Percentiles rank a stretch among this genome's conserved stretches.
Conservation (phyloP, 2,329 filamentous ascomycete genomes). For the Colletotrichum nymphaeae region DNA sequence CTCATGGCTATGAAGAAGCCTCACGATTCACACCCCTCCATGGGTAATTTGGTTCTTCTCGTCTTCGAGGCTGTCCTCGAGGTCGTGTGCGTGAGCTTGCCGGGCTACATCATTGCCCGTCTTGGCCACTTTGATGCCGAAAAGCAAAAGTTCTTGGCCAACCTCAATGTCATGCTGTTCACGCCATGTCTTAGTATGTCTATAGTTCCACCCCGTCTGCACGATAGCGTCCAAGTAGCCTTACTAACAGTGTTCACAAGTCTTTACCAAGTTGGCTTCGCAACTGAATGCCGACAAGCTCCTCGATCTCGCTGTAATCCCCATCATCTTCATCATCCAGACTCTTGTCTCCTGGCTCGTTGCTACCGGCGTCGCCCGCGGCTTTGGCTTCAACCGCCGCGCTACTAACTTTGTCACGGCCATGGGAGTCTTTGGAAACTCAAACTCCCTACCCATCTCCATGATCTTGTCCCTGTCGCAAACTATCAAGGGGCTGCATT, state of each 20-base stretch:
- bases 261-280: slow-evolving; percentile 96
- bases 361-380: slow-evolving; percentile 75
- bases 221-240: neutral
- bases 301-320: slow-evolving; percentile 90
- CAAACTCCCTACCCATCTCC: slow-evolving; percentile 96
- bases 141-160: slow-evolving; percentile 95
- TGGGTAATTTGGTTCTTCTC: slow-evolving; percentile 78
- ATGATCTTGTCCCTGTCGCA: slow-evolving; percentile 94
- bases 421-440: slow-evolving; percentile 98
- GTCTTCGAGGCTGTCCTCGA: slow-evolving; percentile 96
- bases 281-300: slow-evolving; percentile 94
- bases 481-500: slow-evolving; percentile 91
- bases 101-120: slow-evolving; percentile 91
- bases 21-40: slow-evolving; percentile 70
- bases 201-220: neutral
- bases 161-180: slow-evolving; percentile 95
- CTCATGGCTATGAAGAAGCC: slow-evolving; percentile 53
- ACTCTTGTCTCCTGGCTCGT: slow-evolving; percentile 87
- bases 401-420: slow-evolving; percentile 95
- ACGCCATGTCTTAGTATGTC: slow-evolving; percentile 92
- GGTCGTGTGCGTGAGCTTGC: slow-evolving; percentile 93
- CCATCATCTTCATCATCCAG: slow-evolving; percentile 91
- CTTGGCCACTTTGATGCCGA: slow-evolving; percentile 95
- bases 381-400: slow-evolving; percentile 85
- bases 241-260: slow-evolving; percentile 56